phyloP scores from a whole-genome alignment of 2,329 filamentous ascomycete species.

The Xylariomycetidae sp. region DNA sequence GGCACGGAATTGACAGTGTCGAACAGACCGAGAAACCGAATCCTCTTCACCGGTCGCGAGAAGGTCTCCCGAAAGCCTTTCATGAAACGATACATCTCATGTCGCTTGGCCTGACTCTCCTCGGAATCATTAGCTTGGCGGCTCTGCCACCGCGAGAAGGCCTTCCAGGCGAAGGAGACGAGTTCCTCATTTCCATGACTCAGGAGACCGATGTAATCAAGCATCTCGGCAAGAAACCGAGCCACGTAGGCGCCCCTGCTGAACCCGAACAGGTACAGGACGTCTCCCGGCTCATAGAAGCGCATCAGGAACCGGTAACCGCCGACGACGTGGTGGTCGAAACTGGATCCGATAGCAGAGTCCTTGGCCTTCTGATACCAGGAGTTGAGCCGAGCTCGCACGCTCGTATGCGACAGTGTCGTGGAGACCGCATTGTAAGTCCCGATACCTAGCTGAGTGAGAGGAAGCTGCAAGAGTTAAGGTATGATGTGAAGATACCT shows the following conservation, averaged over 20 bases:
- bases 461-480: too few species aligned
- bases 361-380: constrained; percentile 73
- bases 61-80: constrained; percentile 79
- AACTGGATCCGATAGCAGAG: constrained; percentile 73
- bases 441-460: too few species aligned
- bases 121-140: constrained; percentile 43
- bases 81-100: constrained; percentile 69
- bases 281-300: constrained; percentile 60
- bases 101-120: constrained; percentile 43
- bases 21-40: constrained; percentile 74
- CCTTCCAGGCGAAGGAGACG: constrained; percentile 79
- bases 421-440: constrained; percentile 65
- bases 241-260: constrained; percentile 70
- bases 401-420: constrained; percentile 53
- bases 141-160: constrained; percentile 69
- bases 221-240: constrained; percentile 75
- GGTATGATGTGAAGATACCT: too few species aligned
- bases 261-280: constrained; percentile 72
- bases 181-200: constrained; percentile 82
- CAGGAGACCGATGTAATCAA: constrained; percentile 75
- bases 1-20: constrained; percentile 80
- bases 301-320: constrained; percentile 78
- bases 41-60: constrained; percentile 66
- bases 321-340: constrained; percentile 77
- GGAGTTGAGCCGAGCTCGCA: constrained; percentile 53